Evolutionary conservation across 352 stramenopile species (phyloP).

Genomic region (Nothophytophthora sp.): DNA sequence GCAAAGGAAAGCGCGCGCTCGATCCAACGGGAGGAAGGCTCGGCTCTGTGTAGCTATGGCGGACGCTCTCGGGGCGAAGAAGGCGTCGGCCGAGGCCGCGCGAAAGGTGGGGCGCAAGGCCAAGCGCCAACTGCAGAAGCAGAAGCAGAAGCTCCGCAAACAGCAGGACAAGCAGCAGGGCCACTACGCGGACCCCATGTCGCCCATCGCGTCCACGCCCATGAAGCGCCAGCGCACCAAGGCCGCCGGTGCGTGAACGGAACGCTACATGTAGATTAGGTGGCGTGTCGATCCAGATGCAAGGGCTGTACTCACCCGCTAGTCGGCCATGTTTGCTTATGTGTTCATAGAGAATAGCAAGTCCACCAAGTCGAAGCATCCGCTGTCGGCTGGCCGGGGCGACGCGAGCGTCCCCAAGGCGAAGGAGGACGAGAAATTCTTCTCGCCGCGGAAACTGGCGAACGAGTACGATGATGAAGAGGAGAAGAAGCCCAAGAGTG

Average conservation of each 20-base stretch:
- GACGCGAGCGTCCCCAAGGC: slow-evolving; percentile 20
- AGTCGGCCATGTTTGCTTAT: no score
- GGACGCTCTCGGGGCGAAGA: no score
- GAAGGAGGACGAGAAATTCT: slow-evolving; percentile 46
- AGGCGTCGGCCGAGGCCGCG: slow-evolving; percentile 10
- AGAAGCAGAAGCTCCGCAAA: slow-evolving; percentile 13
- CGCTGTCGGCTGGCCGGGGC: slow-evolving; percentile 2
- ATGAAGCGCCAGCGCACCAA: slow-evolving; percentile 75
- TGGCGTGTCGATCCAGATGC: no score
- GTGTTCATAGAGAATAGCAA: slow-evolving; percentile 43
- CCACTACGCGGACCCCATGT: slow-evolving; percentile 79
- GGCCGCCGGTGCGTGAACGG: slow-evolving; percentile 24
- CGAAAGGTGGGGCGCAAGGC: slow-evolving; percentile 14
- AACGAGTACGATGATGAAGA: slow-evolving; percentile 50
- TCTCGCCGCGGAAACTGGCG: slow-evolving; percentile 64
- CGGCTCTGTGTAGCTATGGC: no score
- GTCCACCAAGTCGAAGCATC: slow-evolving; percentile 45
- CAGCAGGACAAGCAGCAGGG: slow-evolving; percentile 24
- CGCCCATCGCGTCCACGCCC: slow-evolving; percentile 83
- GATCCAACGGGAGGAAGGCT: slow-evolving; percentile 2
- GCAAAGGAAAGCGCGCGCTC: background rate
- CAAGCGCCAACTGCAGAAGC: slow-evolving; percentile 27
- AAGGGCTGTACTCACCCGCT: no score
- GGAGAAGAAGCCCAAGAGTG: slow-evolving; percentile 26
- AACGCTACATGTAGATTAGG: background rate